Evolutionary conservation across 306 rosid genomes (phyloP).

Genomic region (Vachellia collinsii): DNA sequence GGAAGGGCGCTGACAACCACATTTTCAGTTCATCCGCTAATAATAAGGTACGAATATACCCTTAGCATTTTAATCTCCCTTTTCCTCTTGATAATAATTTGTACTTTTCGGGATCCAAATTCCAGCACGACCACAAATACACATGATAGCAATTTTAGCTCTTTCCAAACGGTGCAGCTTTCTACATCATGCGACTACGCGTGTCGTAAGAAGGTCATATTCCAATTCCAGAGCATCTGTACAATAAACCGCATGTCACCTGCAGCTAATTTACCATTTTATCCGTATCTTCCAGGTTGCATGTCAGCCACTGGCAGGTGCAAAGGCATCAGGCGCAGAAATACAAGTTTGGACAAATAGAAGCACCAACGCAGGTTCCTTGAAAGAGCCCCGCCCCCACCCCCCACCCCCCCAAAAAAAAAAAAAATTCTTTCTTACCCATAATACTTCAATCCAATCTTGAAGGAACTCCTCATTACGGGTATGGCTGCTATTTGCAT

Average conservation of each 20-base stretch:
- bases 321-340: constrained; percentile 16
- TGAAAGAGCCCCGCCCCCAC: not conserved
- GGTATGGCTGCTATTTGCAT: constrained; percentile 17
- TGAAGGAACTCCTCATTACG: constrained; percentile 29
- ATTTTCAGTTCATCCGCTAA: not conserved
- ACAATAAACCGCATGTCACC: not conserved
- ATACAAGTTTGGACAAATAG: constrained; percentile 17
- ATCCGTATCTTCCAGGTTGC: constrained; percentile 12
- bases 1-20: not conserved
- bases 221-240: constrained; percentile 4
- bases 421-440: no score
- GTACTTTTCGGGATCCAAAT: not conserved
- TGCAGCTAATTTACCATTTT: not conserved
- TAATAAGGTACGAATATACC: not conserved
- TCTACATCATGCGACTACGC: not conserved
- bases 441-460: no score
- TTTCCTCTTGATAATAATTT: not conserved
- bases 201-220: constrained; percentile 4
- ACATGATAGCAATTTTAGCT: not conserved
- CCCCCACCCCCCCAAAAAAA: no score
- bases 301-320: not conserved
- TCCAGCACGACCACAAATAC: not conserved
- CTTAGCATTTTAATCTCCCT: not conserved
- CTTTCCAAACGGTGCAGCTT: not conserved
- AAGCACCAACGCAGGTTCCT: constrained; percentile 17